Base-by-base conservation (phyloP, 495 filamentous ascomycete genomes). In the Penicillium pancosmium region DNA sequence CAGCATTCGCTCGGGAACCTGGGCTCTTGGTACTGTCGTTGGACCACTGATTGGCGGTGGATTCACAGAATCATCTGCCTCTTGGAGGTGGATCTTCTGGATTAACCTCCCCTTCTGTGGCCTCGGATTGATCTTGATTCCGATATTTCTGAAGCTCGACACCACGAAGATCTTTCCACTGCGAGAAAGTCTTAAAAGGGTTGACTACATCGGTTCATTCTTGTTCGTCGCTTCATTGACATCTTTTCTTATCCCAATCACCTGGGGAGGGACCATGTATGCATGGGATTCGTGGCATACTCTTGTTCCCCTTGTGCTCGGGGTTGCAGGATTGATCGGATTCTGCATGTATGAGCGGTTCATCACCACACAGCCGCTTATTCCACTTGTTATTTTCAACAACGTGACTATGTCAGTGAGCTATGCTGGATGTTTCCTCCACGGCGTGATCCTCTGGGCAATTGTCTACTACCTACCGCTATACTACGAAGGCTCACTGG, bases 21-120 rank as follows among this genome's bases (percentile, higher is more conserved):
- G 55, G 27, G 60, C 63, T 1, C n/a, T 78, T 5, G 73, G 71
- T 1, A 67, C 68, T 1, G 38, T 65, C 0, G 19, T 71, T 4
- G 77, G 74, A 0, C 77, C 77, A 4, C 16, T 78, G 0, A 19
- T 78, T 1, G 73, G 72, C 9, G 74, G 71, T 6, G 62, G 40
- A 3, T 52, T 78, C 11, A 62, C 59, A 2, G 21, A 66, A 33
- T 40, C 61, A 5, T 33, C 54, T 40, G 71, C 74, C 25, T 77
- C 74, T 0, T 85, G 81, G 82, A 53, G 82, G 15, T 85, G 83
- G 85, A 80, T 84, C 41, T 89, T 89, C 63, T 90, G 84, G 66
- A 80, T 90, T 65, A 90, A 88, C 61, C 70, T 88, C 5, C 66
- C 78, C 16, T 68, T 87, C 8, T 75, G 76, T 34, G 85, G 62